Conservation (phyloP, 371 early-diverging fungal species). For the Syncephalastrum sp. region DNA sequence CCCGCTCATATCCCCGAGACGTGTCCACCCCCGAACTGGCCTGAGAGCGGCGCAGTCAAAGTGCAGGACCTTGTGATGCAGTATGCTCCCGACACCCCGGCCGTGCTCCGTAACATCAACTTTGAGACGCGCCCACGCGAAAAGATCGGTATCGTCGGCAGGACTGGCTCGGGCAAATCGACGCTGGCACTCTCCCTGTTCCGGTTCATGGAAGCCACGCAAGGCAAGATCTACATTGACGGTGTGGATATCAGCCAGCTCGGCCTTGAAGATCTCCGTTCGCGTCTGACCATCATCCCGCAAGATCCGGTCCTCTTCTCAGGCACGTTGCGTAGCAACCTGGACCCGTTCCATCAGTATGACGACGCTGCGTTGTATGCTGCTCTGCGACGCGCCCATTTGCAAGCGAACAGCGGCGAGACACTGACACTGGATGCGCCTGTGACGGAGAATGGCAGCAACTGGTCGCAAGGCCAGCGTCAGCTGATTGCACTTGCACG, state of each 20-base stretch:
- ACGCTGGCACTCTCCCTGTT: slow-evolving; percentile 70
- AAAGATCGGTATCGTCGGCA: slow-evolving; percentile 66
- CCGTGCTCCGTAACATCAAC: slow-evolving; percentile 69
- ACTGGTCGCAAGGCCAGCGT: slow-evolving; percentile 85
- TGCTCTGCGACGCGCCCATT: slow-evolving; percentile 60
- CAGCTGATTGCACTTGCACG: slow-evolving; percentile 88
- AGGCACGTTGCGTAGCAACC: slow-evolving; percentile 76
- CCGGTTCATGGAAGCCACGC: slow-evolving; percentile 67
- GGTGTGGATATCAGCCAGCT: slow-evolving; percentile 66
- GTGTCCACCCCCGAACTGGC: slow-evolving; percentile 68
- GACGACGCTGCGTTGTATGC: slow-evolving; percentile 77
- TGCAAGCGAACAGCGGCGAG: slow-evolving; percentile 45
- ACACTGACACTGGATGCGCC: slow-evolving; percentile 57
- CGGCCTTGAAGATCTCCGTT: slow-evolving; percentile 65
- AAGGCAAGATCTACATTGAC: slow-evolving; percentile 67
- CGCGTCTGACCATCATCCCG: slow-evolving; percentile 67
- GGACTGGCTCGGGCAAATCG: slow-evolving; percentile 50
- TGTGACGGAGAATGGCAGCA: slow-evolving; percentile 76
- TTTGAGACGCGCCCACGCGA: slow-evolving; percentile 56
- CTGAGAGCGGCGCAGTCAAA: slow-evolving; percentile 63
- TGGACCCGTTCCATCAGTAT: slow-evolving; percentile 73
- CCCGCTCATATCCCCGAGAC: slow-evolving; percentile 42
- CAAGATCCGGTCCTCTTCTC: slow-evolving; percentile 78
- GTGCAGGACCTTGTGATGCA: slow-evolving; percentile 63
- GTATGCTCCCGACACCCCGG: slow-evolving; percentile 66